Conservation (phyloP, 352 stramenopile genomes). For the Elongisporangium senticosum region DNA sequence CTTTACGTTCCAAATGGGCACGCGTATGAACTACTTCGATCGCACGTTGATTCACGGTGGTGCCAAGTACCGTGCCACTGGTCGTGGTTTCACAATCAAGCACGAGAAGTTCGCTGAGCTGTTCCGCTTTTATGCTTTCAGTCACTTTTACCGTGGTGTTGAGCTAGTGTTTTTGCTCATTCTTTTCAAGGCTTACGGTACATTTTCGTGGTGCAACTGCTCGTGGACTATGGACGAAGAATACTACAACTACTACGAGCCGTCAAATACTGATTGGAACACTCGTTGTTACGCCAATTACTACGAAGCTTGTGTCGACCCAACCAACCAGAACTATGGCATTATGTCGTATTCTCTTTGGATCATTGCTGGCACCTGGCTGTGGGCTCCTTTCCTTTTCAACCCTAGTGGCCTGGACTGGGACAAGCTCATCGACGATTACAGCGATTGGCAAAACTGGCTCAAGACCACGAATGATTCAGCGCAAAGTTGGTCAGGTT, state of each 20-base stretch:
- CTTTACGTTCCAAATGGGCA: slow-evolving; percentile 98
- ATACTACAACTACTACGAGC: slow-evolving; percentile 75
- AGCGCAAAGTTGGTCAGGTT: slow-evolving; percentile 82
- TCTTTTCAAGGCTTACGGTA: slow-evolving; percentile 73
- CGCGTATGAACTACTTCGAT: slow-evolving; percentile 95
- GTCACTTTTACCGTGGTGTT: slow-evolving; percentile 94
- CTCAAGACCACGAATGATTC: slow-evolving; percentile 86
- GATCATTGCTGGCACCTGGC: slow-evolving; percentile 89
- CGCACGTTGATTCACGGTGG: slow-evolving; percentile 95
- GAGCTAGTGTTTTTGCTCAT: slow-evolving; percentile 81
- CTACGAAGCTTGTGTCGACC: slow-evolving; percentile 89
- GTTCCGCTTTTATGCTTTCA: slow-evolving; percentile 94
- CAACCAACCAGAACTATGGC: slow-evolving; percentile 95
- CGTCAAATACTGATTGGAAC: slow-evolving; percentile 68
- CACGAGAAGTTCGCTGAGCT: slow-evolving; percentile 94
- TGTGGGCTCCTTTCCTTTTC: slow-evolving; percentile 89
- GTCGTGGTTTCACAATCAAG: slow-evolving; percentile 96
- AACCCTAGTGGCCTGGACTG: slow-evolving; percentile 98
- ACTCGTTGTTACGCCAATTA: slow-evolving; percentile 73
- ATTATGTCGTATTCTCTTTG: slow-evolving; percentile 96
- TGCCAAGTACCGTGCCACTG: slow-evolving; percentile 94
- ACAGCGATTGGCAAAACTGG: slow-evolving; percentile 93
- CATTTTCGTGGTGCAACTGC: slow-evolving; percentile 84
- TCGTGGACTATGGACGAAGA: slow-evolving; percentile 37
- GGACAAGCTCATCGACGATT: slow-evolving; percentile 95